phyloP scores from a whole-genome alignment of 345 rosid species.

The Atalantia buxifolia region DNA sequence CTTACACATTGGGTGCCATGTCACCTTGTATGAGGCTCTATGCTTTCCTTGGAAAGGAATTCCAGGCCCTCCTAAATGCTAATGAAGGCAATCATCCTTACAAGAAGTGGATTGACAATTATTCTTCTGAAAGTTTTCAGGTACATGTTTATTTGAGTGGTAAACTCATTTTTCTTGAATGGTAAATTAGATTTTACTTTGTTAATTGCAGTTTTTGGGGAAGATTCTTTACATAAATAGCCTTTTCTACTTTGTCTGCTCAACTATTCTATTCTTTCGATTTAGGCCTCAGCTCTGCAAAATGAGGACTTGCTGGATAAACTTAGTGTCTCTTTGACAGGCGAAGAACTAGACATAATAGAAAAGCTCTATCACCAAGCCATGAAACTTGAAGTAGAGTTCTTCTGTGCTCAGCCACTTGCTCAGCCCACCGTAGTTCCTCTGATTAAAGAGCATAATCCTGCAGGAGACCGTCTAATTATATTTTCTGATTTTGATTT shows the following conservation, averaged over 20 bases:
- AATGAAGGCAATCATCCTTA: slow-evolving; percentile 58
- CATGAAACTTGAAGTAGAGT: slow-evolving; percentile 94
- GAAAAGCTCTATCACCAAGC: slow-evolving; percentile 96
- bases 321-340: slow-evolving; percentile 86
- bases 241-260: slow-evolving; percentile 25
- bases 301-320: slow-evolving; percentile 94
- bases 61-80: slow-evolving; percentile 47
- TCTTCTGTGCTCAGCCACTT: slow-evolving; percentile 77
- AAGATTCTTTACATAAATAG: slow-evolving; percentile 25
- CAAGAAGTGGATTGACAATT: slow-evolving; percentile 83
- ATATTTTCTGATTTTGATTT: slow-evolving; percentile 97
- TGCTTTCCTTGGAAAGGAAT: slow-evolving; percentile 78
- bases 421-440: slow-evolving; percentile 74
- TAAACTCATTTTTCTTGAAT: slow-evolving; percentile 3
- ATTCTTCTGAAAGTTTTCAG: slow-evolving; percentile 78
- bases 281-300: slow-evolving; percentile 83
- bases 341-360: slow-evolving; percentile 89
- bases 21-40: slow-evolving; percentile 95
- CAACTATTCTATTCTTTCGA: slow-evolving; percentile 34
- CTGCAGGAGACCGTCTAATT: slow-evolving; percentile 46
- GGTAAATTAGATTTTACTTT: slow-evolving; percentile 17
- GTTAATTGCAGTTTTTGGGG: slow-evolving; percentile 14
- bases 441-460: slow-evolving; percentile 53
- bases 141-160: slow-evolving; percentile 31
- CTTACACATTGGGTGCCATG: slow-evolving; percentile 94